Evolutionary conservation across 2,329 filamentous ascomycete species (phyloP).

Genomic region (Cladorrhinum sp.): DNA sequence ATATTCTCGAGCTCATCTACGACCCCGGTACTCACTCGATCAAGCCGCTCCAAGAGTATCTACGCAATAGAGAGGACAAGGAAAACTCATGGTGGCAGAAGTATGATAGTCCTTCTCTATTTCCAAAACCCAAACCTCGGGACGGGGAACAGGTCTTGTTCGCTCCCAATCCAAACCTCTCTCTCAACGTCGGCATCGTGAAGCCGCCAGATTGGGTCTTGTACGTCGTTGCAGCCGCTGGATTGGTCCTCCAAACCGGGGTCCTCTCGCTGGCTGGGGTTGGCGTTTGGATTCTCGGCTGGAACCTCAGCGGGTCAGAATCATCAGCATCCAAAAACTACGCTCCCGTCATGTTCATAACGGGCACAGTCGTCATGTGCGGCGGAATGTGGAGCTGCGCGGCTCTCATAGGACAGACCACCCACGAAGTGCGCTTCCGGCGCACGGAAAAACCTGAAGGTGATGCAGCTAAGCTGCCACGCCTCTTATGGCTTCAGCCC

Average conservation of each 20-base stretch:
- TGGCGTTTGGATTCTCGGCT: background rate
- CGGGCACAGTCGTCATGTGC: background rate
- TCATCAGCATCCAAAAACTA: background rate
- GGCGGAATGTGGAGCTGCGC: background rate
- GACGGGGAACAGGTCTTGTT: background rate
- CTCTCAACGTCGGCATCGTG: constrained; percentile 12
- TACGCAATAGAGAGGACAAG: background rate
- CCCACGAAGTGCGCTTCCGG: background rate
- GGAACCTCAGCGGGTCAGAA: background rate
- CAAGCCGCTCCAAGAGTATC: background rate
- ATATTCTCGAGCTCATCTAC: constrained; percentile 30
- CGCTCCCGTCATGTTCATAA: background rate
- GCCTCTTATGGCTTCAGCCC: constrained; percentile 9
- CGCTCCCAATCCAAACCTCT: constrained; percentile 5
- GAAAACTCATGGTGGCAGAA: background rate
- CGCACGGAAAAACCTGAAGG: too few species aligned
- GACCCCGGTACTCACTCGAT: background rate
- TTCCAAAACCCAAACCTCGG: background rate
- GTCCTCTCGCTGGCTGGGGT: background rate
- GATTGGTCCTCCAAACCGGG: constrained; percentile 2
- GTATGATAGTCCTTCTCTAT: background rate
- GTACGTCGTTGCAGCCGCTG: background rate
- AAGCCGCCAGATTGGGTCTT: background rate
- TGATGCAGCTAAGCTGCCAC: too few species aligned
- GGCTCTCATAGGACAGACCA: background rate